Percentiles rank a stretch among this genome's conserved stretches.
phyloP scores from a whole-genome alignment of 306 rosid genomes.

The Elaeagnus macrophylla region DNA sequence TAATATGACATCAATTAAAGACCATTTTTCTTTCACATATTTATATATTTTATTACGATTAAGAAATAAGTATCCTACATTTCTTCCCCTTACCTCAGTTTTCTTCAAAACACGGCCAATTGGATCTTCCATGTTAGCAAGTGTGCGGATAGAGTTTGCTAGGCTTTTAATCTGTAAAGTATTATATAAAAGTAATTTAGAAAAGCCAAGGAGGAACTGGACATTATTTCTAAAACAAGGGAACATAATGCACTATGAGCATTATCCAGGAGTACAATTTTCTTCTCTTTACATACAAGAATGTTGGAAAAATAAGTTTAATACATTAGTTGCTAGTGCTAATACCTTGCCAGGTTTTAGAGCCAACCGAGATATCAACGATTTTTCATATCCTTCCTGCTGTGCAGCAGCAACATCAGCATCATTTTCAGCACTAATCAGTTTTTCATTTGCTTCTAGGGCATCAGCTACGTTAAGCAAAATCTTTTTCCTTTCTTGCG shows the following conservation, averaged over 20 bases:
- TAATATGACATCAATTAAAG: not conserved
- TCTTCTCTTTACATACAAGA: not conserved
- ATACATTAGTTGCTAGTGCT: conserved; percentile 12
- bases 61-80: conserved; percentile 3
- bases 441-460: conserved; percentile 57
- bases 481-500: conserved; percentile 70
- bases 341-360: conserved; percentile 82
- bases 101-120: conserved; percentile 69
- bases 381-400: conserved; percentile 68
- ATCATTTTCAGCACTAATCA: conserved; percentile 68
- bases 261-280: not conserved
- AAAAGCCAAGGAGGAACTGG: conserved; percentile 14
- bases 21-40: too few relatives aligned
- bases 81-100: conserved; percentile 53
- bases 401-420: conserved; percentile 74
- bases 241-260: conserved; percentile 1
- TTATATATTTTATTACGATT: too few relatives aligned
- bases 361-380: conserved; percentile 71
- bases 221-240: conserved; percentile 4
- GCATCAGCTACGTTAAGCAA: conserved; percentile 87
- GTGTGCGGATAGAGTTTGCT: conserved; percentile 63
- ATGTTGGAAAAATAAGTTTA: not conserved
- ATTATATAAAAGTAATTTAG: conserved; percentile 14
- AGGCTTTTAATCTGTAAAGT: conserved; percentile 66
- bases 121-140: conserved; percentile 96